Evolutionary conservation across 805 yeast genomes (phyloP).

Genomic region (Komagataella pastoris): DNA sequence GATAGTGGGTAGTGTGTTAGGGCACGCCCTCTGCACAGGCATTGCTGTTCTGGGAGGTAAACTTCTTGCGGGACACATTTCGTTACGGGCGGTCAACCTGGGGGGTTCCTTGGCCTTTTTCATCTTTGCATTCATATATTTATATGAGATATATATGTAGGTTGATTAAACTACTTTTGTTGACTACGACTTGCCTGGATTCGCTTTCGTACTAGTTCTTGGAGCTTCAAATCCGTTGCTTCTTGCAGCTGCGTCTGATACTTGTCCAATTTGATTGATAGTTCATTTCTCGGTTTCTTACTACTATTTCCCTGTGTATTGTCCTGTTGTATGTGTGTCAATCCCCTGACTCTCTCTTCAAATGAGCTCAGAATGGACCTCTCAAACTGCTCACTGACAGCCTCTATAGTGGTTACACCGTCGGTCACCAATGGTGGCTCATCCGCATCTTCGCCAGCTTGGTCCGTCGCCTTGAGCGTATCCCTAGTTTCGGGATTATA

Average conservation of each 20-base stretch:
- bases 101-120: slow-evolving; percentile 86
- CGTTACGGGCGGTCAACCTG: slow-evolving; percentile 83
- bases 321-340: slow-evolving; percentile 20
- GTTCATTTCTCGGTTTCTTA: slow-evolving; percentile 22
- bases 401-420: slow-evolving; percentile 22
- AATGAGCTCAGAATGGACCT: slow-evolving; percentile 24
- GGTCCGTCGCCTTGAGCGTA: slow-evolving; percentile 1
- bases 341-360: slow-evolving; percentile 23
- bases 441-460: not conserved
- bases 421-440: slow-evolving; percentile 7
- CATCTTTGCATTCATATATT: slow-evolving; percentile 67
- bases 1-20: slow-evolving; percentile 77
- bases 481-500: slow-evolving; percentile 8
- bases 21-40: slow-evolving; percentile 79
- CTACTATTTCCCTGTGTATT: slow-evolving; percentile 29
- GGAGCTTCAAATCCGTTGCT: not conserved
- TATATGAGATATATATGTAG: slow-evolving; percentile 41
- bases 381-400: slow-evolving; percentile 16
- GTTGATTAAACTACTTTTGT: not conserved
- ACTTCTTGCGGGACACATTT: slow-evolving; percentile 74
- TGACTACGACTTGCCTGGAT: not conserved
- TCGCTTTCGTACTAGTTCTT: not conserved
- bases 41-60: slow-evolving; percentile 94
- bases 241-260: slow-evolving; percentile 1
- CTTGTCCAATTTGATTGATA: slow-evolving; percentile 2